Percentiles rank a stretch among this genome's conserved stretches.
phyloP scores from a whole-genome alignment of 805 yeast genomes.

The Ogataea pini region DNA sequence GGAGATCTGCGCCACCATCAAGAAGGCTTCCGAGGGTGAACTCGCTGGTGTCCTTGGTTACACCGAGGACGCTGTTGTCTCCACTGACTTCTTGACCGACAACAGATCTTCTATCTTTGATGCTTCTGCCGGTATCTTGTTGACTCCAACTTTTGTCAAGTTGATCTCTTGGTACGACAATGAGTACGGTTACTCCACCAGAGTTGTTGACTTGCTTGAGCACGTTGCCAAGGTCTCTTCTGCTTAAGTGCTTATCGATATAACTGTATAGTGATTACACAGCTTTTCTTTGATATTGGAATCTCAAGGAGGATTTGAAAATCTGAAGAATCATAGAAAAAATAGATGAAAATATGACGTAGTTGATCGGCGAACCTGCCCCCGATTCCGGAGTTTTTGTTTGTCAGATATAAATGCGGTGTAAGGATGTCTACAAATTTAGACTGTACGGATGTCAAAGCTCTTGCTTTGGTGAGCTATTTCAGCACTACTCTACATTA shows the following conservation, averaged over 20 bases:
- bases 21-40: constrained; percentile 74
- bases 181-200: constrained; percentile 94
- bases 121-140: constrained; percentile 85
- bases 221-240: constrained; percentile 63
- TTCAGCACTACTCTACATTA: too few species aligned
- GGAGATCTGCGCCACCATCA: constrained; percentile 74
- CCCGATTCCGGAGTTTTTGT: too few species aligned
- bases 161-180: constrained; percentile 94
- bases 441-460: too few species aligned
- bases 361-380: too few species aligned
- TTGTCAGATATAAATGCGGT: too few species aligned
- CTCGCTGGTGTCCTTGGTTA: constrained; percentile 83
- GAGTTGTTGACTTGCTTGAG: constrained; percentile 88
- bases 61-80: constrained; percentile 92
- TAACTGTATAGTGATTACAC: neutral
- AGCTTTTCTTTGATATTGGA: neutral
- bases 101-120: constrained; percentile 86
- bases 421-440: too few species aligned
- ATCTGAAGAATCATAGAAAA: too few species aligned
- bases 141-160: constrained; percentile 88
- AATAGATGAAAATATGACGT: too few species aligned
- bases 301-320: neutral
- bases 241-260: constrained; percentile 22
- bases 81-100: constrained; percentile 85
- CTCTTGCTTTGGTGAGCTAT: too few species aligned